phyloP scores from a whole-genome alignment of 805 yeast species.

The Yamadazyma sp. region DNA sequence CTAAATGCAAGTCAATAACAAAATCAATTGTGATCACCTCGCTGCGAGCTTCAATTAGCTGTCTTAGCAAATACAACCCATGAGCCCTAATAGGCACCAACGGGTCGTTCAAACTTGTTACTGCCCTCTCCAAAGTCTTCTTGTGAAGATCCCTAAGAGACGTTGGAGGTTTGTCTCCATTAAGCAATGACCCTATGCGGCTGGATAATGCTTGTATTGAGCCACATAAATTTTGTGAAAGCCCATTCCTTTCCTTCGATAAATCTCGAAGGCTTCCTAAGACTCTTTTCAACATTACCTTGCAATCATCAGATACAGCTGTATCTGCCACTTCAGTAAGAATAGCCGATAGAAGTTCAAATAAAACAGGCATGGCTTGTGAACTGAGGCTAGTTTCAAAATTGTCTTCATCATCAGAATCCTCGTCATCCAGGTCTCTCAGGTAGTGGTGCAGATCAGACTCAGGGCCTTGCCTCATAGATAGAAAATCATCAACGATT shows the following conservation, averaged over 20 bases:
- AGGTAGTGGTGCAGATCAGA: conserved; percentile 30
- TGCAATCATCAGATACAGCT: conserved; percentile 30
- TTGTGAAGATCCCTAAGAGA: conserved; percentile 34
- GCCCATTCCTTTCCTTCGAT: conserved; percentile 14
- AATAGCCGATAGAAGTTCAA: conserved; percentile 38
- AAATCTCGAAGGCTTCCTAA: conserved; percentile 27
- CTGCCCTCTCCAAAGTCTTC: conserved; percentile 54
- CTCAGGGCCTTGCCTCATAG: conserved; percentile 3
- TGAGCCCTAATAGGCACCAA: conserved; percentile 83
- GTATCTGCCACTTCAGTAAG: conserved; percentile 27
- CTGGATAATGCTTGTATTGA: conserved; percentile 26
- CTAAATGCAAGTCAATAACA: conserved; percentile 60
- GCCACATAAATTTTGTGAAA: conserved; percentile 10
- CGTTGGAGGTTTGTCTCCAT: conserved; percentile 24
- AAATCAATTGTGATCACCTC: conserved; percentile 50
- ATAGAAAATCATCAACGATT: conserved; percentile 29
- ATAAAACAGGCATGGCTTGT: conserved; percentile 26
- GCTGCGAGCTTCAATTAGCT: conserved; percentile 52
- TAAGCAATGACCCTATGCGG: conserved; percentile 29
- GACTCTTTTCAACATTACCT: conserved; percentile 17
- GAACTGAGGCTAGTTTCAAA: conserved; percentile 17
- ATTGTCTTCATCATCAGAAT: conserved; percentile 28
- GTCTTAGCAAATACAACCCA: conserved; percentile 67
- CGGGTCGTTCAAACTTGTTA: conserved; percentile 70
- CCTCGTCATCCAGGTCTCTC: conserved; percentile 21